These are phyloP conservation scores for Podospora anserina DNA, from an alignment of 495 filamentous ascomycete genomes.

Conservation along the genomic window DNA sequence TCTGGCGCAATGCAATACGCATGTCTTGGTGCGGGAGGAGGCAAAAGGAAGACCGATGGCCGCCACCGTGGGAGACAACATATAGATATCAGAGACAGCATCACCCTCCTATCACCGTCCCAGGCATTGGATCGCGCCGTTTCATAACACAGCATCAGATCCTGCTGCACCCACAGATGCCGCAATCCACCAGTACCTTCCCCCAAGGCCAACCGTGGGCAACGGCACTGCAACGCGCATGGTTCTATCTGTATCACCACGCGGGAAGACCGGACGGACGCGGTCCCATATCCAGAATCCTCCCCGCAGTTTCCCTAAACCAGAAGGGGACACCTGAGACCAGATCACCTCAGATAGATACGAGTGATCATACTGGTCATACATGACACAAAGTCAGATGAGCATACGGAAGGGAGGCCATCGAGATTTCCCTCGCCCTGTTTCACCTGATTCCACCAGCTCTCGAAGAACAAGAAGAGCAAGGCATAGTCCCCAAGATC, in stretches of 20 bases:
- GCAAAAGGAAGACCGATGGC: not conserved
- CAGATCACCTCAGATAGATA: not conserved
- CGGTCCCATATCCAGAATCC: not conserved
- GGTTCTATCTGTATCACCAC: not conserved
- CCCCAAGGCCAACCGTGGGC: not conserved
- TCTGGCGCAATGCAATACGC: not conserved
- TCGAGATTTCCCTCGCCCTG: not conserved
- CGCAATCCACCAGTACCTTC: not conserved
- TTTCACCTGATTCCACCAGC: not conserved
- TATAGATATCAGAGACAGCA: not conserved
- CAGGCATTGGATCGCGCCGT: not conserved
- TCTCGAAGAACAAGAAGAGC: not conserved
- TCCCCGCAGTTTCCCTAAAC: not conserved
- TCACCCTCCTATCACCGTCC: not conserved
- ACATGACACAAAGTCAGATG: not conserved
- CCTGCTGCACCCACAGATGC: constrained; percentile 11
- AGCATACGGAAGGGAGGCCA: not conserved
- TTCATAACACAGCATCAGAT: constrained; percentile 16
- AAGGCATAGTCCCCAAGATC: not conserved
- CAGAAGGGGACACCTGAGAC: constrained; percentile 1
- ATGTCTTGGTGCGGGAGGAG: not conserved
- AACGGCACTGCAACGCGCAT: not conserved
- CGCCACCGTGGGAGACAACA: not conserved
- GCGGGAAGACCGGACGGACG: not conserved
- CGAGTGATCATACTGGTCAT: not conserved